phyloP scores from a whole-genome alignment of 352 stramenopile species.

The Phytophthora pluvialis region DNA sequence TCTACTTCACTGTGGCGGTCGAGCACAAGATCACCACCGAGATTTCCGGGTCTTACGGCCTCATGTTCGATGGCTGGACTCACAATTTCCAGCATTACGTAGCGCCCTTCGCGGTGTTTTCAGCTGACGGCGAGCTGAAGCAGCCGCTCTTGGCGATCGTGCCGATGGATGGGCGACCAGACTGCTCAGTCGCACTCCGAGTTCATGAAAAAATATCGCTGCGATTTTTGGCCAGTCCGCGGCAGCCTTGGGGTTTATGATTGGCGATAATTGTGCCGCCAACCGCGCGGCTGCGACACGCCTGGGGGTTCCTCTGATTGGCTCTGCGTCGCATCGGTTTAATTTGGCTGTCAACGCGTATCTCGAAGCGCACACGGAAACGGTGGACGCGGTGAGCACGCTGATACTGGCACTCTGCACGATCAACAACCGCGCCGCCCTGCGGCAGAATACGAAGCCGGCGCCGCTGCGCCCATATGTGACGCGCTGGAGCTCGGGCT shows the following conservation, averaged over 20 bases:
- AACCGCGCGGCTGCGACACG: background rate
- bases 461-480: background rate
- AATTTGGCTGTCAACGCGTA: conserved; percentile 12
- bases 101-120: background rate
- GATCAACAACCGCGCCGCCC: background rate
- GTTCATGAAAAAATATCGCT: conserved; percentile 1
- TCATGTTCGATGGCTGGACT: background rate
- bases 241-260: background rate
- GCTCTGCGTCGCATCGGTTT: conserved; percentile 6
- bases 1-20: background rate
- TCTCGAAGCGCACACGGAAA: background rate
- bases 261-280: conserved; percentile 1
- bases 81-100: background rate
- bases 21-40: background rate
- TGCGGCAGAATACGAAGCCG: conserved; percentile 1
- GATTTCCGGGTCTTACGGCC: background rate
- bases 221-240: background rate
- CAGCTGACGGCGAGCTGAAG: background rate
- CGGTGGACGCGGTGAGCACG: conserved; percentile 2
- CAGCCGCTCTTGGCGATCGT: background rate
- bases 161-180: background rate
- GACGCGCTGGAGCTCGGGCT: conserved; percentile 5
- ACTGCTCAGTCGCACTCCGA: background rate
- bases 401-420: conserved; percentile 8
- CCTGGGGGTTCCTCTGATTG: conserved; percentile 2